Conservation (phyloP, 257 asterid genomes). For the Salvia hispanica region DNA sequence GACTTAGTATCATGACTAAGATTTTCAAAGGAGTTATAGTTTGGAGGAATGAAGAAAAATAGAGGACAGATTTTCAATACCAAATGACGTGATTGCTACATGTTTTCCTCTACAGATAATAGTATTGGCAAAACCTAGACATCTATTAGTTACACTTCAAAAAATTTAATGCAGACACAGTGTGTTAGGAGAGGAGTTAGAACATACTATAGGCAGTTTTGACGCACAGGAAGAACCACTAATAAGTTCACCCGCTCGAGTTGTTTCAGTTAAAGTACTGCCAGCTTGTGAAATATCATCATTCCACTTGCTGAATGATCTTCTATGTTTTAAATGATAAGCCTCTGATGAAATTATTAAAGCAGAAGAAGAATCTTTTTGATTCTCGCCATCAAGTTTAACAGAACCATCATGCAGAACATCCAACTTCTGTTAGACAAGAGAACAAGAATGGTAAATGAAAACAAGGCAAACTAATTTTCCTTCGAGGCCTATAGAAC, state of each 20-base stretch:
- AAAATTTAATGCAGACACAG: constrained; percentile 21
- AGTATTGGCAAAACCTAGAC: constrained; percentile 25
- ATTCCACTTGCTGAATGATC: constrained; percentile 78
- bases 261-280: constrained; percentile 77
- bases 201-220: constrained; percentile 70
- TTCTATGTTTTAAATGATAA: constrained; percentile 49
- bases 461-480: constrained; percentile 17
- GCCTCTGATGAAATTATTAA: constrained; percentile 44
- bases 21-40: background rate
- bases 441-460: constrained; percentile 35
- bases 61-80: constrained; percentile 1
- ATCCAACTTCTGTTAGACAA: constrained; percentile 71
- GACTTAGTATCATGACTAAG: background rate
- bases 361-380: constrained; percentile 60
- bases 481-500: constrained; percentile 23
- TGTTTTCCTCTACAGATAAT: constrained; percentile 17
- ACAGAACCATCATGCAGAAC: constrained; percentile 54
- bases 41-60: background rate
- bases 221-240: constrained; percentile 68
- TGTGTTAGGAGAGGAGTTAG: constrained; percentile 32
- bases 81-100: constrained; percentile 17
- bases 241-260: constrained; percentile 77
- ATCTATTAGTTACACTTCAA: constrained; percentile 5
- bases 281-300: constrained; percentile 85
- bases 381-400: constrained; percentile 54